A percentile compares a stretch with the other conserved stretches of the same genome.
Evolutionary conservation across 306 rosid genomes (phyloP).

Genomic region (Echinosophora koreensis): DNA sequence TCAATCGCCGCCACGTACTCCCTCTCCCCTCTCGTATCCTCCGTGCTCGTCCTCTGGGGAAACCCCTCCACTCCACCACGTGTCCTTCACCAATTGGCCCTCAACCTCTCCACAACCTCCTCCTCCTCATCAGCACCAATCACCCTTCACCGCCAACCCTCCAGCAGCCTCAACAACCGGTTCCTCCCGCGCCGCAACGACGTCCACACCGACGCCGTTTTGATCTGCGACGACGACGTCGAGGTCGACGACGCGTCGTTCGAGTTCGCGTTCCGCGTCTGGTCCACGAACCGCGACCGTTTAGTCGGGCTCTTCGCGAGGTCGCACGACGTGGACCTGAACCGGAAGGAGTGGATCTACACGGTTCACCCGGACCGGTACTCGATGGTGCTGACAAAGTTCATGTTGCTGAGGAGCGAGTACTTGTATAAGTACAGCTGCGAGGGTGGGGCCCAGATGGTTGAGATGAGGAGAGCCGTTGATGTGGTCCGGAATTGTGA

Average conservation of each 20-base stretch:
- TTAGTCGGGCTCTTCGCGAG: constrained; percentile 79
- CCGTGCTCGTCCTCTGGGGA: constrained; percentile 88
- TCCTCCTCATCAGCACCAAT: constrained; percentile 52
- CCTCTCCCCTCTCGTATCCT: constrained; percentile 66
- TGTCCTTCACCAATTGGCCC: constrained; percentile 46
- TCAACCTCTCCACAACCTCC: constrained; percentile 56
- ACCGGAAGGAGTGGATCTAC: constrained; percentile 77
- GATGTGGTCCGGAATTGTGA: constrained; percentile 76
- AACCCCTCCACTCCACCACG: constrained; percentile 70
- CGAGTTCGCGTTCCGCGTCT: constrained; percentile 69
- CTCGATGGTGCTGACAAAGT: constrained; percentile 86
- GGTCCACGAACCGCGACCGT: constrained; percentile 62
- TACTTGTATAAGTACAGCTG: constrained; percentile 73
- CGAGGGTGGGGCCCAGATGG: constrained; percentile 61
- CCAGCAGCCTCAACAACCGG: constrained; percentile 74
- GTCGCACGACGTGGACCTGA: constrained; percentile 77
- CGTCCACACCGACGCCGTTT: constrained; percentile 67
- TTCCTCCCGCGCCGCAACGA: constrained; percentile 67
- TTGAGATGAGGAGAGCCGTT: constrained; percentile 60
- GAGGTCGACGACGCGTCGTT: constrained; percentile 66
- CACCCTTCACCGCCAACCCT: constrained; percentile 58
- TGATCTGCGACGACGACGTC: constrained; percentile 90
- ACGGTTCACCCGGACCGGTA: constrained; percentile 81
- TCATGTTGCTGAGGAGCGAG: constrained; percentile 61
- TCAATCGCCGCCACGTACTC: constrained; percentile 72